Evolutionary conservation across 805 yeast species (phyloP), one percentile per base, ranked within the genome.

Genomic region (Maudiozyma bulderi): DNA sequence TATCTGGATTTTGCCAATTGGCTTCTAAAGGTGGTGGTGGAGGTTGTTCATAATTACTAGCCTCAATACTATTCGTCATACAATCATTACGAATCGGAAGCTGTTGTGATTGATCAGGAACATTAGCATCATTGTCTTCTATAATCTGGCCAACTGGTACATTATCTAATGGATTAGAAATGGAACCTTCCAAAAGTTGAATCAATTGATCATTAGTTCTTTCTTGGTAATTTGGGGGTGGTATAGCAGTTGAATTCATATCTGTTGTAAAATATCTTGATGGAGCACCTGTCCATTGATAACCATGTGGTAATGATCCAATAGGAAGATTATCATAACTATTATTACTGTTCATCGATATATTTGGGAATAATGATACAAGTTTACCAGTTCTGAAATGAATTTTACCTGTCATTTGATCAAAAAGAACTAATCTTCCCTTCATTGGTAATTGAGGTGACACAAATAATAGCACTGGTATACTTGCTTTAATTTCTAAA

Each of bases 401-500:
- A n/a, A 70, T 64, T 53, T 64, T 66, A 2, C 73, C 73, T 29
- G 62, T 57, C 30, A 46, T 42, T 44, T 67, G 65, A 51, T 71
- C 75, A 45, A 69, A 55, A 11, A 69, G 52, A 8, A 71, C 69
- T 43, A 57, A 58, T 29, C 74, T 57, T 9, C 74, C 74, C 29
- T 63, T 55, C 52, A 89, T 75, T 1, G 83, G 74, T 6, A 87
- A 83, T 57, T 83, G 82, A 2, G 97, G 96, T 15, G 82, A 75
- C 13, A 86, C 77, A 64, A 78, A 85, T 20, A 86, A 61, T 33
- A 73, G 74, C 5, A 90, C 74, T 0, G 98, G 97, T 45, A 91
- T 68, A 5, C 91, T 82, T 0, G 96, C 96, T 30, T 95, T 73
- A 47, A 91, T 73, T 65, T 90, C 97, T 8, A 95, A 83, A 3